Conservation (phyloP, 495 filamentous ascomycete genomes). For the Glonium stellatum region DNA sequence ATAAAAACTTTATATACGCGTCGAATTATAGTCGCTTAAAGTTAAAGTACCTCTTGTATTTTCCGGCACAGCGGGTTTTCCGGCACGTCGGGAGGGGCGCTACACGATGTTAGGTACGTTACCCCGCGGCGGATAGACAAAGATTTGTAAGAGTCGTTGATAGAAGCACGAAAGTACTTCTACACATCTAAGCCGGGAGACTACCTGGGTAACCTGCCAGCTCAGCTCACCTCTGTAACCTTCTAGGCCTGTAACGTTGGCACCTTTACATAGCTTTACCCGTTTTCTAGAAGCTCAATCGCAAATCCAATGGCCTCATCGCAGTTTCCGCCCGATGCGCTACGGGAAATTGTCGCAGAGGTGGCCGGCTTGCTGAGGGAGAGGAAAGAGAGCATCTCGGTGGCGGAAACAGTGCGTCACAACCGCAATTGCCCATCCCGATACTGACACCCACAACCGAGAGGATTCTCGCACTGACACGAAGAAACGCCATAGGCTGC, state of each 20-base stretch:
- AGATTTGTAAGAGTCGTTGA: too few species aligned
- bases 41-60: too few species aligned
- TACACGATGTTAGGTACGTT: too few species aligned
- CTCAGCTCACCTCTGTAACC: background rate
- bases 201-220: background rate
- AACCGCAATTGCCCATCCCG: background rate
- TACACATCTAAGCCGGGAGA: too few species aligned
- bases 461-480: background rate
- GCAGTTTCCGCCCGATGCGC: conserved; percentile 44
- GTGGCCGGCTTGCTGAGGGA: conserved; percentile 47
- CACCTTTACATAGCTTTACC: background rate
- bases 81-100: too few species aligned
- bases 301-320: conserved; percentile 11
- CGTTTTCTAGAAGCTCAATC: background rate
- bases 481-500: conserved; percentile 41
- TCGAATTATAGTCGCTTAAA: too few species aligned
- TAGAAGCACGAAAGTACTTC: too few species aligned
- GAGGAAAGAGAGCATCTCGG: conserved; percentile 48
- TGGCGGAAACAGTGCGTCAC: conserved; percentile 52
- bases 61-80: too few species aligned
- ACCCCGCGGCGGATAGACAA: too few species aligned
- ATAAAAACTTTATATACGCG: too few species aligned
- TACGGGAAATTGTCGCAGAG: conserved; percentile 45
- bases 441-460: background rate
- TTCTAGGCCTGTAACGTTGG: background rate